Evolutionary conservation across 1,139 yeast species (phyloP), one percentile per base, ranked within the genome.

Genomic region (Blastobotrys persicus): DNA sequence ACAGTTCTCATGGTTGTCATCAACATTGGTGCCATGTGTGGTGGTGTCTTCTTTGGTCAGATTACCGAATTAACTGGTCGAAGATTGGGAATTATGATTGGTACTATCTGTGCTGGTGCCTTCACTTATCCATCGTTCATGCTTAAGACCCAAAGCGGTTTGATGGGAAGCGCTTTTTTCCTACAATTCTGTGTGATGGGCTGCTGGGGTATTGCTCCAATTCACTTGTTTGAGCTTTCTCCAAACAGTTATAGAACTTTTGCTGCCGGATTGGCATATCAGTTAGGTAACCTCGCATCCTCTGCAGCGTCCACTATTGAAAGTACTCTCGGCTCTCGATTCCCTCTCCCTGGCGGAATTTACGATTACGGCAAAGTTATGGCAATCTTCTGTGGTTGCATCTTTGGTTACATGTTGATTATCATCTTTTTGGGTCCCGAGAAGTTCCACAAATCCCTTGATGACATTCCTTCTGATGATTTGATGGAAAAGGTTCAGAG

Each of bases 311-410:
- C 81, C 1, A 79, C 83, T 14, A 79, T 79, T 49, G 82, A 78
- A 61, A 66, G 81, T 5, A 71, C 77, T 18, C 68, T 79, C 51
- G 80, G 81, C 31, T 67, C 70, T 43, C 61, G 68, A 48, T 79
- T 77, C 65, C 81, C 80, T 9, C 42, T 70, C 34, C 60, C 53
- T 4, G 68, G 65, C 16, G 63, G 59, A 2, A 58, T 59, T n/a
- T 63, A 63, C 42, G 64, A 72, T 51, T 73, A 72, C 52, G 72
- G 73, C 5, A 69, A 68, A 63, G 81, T 79, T n/a, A 79, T 80
- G 83, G 75, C 81, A 31, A 78, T 79, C 47, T 77, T 80, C 62
- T 74, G 78, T 63, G 83, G 80, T 17, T 75, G 80, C 54, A 83
- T 79, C 12, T 72, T 76, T 56, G 75, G 64, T 13, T 80, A 72